Base-by-base conservation (phyloP, 2,329 filamentous ascomycete genomes). In the Aspergillus sp. region DNA sequence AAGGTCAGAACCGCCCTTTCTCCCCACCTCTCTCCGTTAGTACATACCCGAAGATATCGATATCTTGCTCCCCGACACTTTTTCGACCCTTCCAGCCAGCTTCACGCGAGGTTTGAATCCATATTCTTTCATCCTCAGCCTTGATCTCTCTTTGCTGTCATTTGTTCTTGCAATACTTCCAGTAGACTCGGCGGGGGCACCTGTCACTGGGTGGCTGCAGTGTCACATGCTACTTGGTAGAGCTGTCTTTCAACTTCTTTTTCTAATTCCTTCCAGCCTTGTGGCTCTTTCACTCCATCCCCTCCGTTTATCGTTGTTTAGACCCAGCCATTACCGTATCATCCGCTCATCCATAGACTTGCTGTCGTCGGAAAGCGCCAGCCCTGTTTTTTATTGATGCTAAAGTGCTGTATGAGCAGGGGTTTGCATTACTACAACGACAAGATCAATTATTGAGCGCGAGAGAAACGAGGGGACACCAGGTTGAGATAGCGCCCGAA, bases 221-320 rank as follows among this genome's bases (percentile, higher is more conserved):
- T 46, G 51, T 53, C 51, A 53, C 51, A 53, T 46, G 51, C 51
- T 37, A 30, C 27, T 30, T 30, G 27, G 27, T 30, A 24, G 30
- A 39, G 30, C 33, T 52, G 40, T n/a, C n/a, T 33, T 39, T 30
- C 27, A 30, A 30, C 54, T 46, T 47, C 49, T 41, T 44, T 41
- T 41, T 22, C 20, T 20, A 45, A 39, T 53, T 52, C 39, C 30
- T 47, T 13, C 37, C 44, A 15, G 13, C 24, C 44, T 19, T 27
- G 44, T 46, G 20, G 22, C 15, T 30, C 24, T 45, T 20, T 12
- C 20, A 7, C 19, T 22, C 41, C 22, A 13, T n/a, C 13, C n/a
- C n/a, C 22, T 11, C 12, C 15, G 8, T 30, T 9, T 24, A 27
- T 46, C 8, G 22, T 13, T 12, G 22, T 46, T 11, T 46, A 46